phyloP scores from a whole-genome alignment of 2,329 filamentous ascomycete species.

The Phyllosticta citriasiana region DNA sequence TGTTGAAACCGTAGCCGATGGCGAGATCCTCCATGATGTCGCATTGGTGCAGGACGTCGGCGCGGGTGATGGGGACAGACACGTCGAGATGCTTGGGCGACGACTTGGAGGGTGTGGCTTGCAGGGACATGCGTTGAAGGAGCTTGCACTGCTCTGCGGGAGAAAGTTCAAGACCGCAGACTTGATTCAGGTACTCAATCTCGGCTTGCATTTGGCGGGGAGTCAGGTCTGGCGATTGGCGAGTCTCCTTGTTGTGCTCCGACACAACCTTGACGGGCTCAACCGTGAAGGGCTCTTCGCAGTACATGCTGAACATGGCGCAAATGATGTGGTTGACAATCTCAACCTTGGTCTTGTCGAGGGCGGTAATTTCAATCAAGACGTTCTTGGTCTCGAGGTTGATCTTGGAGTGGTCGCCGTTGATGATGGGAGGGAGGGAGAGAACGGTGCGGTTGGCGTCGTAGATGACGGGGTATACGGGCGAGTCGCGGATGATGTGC shows the following conservation, averaged over 20 bases:
- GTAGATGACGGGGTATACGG: slow-evolving; percentile 92
- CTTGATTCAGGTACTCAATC: slow-evolving; percentile 86
- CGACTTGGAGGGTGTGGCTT: slow-evolving; percentile 62
- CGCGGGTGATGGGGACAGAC: slow-evolving; percentile 75
- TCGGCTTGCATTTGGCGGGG: slow-evolving; percentile 71
- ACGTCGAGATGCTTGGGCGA: slow-evolving; percentile 66
- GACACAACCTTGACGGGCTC: slow-evolving; percentile 91
- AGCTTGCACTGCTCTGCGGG: slow-evolving; percentile 68
- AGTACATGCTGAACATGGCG: slow-evolving; percentile 94
- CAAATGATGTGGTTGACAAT: slow-evolving; percentile 94
- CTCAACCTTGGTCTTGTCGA: slow-evolving; percentile 91
- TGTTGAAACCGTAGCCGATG: slow-evolving; percentile 96
- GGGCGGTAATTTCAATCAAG: slow-evolving; percentile 94
- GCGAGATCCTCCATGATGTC: slow-evolving; percentile 99
- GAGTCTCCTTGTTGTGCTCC: slow-evolving; percentile 75
- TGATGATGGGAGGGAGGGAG: slow-evolving; percentile 95
- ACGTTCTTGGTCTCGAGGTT: slow-evolving; percentile 82
- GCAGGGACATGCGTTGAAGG: slow-evolving; percentile 80
- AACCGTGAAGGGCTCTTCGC: slow-evolving; percentile 73
- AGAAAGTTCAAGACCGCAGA: slow-evolving; percentile 71
- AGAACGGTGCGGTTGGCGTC: slow-evolving; percentile 80
- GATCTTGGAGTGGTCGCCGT: slow-evolving; percentile 95
- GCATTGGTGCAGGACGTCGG: slow-evolving; percentile 90
- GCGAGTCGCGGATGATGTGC: slow-evolving; percentile 87
- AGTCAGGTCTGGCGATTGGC: slow-evolving; percentile 71